Percentiles rank a stretch among this genome's conserved stretches.
Evolutionary conservation across 2,329 filamentous ascomycete genomes (phyloP).

Genomic region (Alternaria gansuensis): DNA sequence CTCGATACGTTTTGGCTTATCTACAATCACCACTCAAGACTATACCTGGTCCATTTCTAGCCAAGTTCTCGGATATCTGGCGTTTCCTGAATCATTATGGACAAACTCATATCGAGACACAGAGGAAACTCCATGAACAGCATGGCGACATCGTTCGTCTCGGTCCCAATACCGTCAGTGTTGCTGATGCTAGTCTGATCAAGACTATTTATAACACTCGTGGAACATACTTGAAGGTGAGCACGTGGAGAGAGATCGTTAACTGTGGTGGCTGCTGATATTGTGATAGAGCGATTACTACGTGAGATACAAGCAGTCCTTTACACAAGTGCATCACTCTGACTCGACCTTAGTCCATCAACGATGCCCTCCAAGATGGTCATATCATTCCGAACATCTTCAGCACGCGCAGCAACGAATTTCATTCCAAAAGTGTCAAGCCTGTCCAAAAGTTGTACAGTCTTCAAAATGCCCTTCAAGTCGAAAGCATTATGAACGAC

Average conservation of each 20-base stretch:
- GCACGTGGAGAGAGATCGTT: not conserved
- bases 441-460: conserved; percentile 47
- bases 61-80: conserved; percentile 48
- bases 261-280: not conserved
- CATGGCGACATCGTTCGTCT: conserved; percentile 44
- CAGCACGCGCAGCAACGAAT: conserved; percentile 45
- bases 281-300: conserved; percentile 43
- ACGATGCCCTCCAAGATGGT: conserved; percentile 46
- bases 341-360: conserved; percentile 24
- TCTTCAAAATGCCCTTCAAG: conserved; percentile 35
- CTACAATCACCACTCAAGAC: conserved; percentile 43
- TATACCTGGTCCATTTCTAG: conserved; percentile 46
- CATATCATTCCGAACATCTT: conserved; percentile 46
- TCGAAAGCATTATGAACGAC: conserved; percentile 42
- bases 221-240: conserved; percentile 45
- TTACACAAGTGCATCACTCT: not conserved
- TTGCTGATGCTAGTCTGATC: conserved; percentile 42
- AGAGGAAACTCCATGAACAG: conserved; percentile 41
- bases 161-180: conserved; percentile 44
- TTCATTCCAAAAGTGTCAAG: conserved; percentile 35
- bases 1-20: conserved; percentile 37
- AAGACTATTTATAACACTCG: conserved; percentile 48
- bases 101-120: conserved; percentile 44
- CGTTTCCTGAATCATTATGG: conserved; percentile 42
- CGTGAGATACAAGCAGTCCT: conserved; percentile 9